Conservation (phyloP, 805 yeast species). For the Candida vaughaniae region DNA sequence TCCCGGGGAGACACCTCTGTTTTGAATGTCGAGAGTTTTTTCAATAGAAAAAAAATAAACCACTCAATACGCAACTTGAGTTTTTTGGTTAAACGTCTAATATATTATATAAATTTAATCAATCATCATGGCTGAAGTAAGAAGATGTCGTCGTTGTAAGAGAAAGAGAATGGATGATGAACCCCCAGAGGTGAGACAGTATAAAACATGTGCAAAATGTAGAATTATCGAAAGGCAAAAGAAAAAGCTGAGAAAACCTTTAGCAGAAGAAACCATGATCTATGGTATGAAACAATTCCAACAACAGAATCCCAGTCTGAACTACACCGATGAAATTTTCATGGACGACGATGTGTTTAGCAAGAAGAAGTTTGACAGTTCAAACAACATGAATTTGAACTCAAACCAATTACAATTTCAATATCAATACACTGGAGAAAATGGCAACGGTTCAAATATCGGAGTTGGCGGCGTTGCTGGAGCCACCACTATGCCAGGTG, state of each 20-base stretch:
- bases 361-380: slow-evolving; percentile 9
- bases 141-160: slow-evolving; percentile 57
- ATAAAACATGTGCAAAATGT: slow-evolving; percentile 59
- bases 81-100: too few relatives aligned
- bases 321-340: slow-evolving; percentile 18
- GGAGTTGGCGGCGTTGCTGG: slow-evolving; percentile 6
- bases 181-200: slow-evolving; percentile 54
- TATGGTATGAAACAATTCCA: slow-evolving; percentile 46
- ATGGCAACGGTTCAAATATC: slow-evolving; percentile 2
- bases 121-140: slow-evolving; percentile 19
- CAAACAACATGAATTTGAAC: slow-evolving; percentile 6
- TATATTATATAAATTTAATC: too few relatives aligned
- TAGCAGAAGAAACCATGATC: slow-evolving; percentile 47
- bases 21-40: slow-evolving; percentile 7
- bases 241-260: slow-evolving; percentile 44
- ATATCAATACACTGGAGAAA: slow-evolving; percentile 11
- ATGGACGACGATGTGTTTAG: slow-evolving; percentile 19
- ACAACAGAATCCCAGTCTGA: slow-evolving; percentile 32
- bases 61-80: background rate
- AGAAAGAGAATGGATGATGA: slow-evolving; percentile 55
- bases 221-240: slow-evolving; percentile 52
- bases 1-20: background rate
- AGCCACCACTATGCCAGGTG: background rate
- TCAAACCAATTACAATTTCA: slow-evolving; percentile 11
- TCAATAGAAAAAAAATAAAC: background rate